phyloP scores from a whole-genome alignment of 805 yeast species.

The Cyberlindnera bimundalis region DNA sequence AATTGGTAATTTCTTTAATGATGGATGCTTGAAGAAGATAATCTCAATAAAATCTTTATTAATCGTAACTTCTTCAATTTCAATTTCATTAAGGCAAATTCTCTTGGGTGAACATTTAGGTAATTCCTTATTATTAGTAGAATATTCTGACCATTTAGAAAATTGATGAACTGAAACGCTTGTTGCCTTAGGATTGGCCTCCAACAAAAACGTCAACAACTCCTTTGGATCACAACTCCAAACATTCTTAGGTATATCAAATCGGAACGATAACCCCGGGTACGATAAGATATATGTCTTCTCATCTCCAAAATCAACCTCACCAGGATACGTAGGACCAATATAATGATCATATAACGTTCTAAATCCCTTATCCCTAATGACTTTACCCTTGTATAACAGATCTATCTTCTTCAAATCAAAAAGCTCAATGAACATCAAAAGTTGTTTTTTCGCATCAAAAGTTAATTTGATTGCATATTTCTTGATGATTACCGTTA shows the following conservation, averaged over 20 bases:
- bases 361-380: slow-evolving; percentile 33
- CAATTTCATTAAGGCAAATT: slow-evolving; percentile 6
- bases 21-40: slow-evolving; percentile 28
- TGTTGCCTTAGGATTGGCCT: slow-evolving; percentile 10
- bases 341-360: slow-evolving; percentile 51
- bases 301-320: slow-evolving; percentile 27
- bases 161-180: slow-evolving; percentile 18
- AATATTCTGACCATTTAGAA: slow-evolving; percentile 27
- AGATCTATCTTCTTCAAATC: slow-evolving; percentile 10
- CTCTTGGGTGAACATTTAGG: too few relatives aligned
- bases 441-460: slow-evolving; percentile 9
- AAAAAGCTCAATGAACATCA: slow-evolving; percentile 17
- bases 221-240: too few relatives aligned
- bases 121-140: neutral
- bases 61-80: slow-evolving; percentile 12
- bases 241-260: too few relatives aligned
- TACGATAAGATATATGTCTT: slow-evolving; percentile 40
- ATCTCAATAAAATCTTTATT: slow-evolving; percentile 7
- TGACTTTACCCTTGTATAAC: slow-evolving; percentile 14
- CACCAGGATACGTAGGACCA: slow-evolving; percentile 64
- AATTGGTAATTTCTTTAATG: slow-evolving; percentile 20
- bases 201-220: slow-evolving; percentile 16
- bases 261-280: slow-evolving; percentile 54
- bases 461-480: slow-evolving; percentile 10
- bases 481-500: slow-evolving; percentile 5